Conservation (phyloP, 805 yeast species). For the Yamadazyma scolyti region DNA sequence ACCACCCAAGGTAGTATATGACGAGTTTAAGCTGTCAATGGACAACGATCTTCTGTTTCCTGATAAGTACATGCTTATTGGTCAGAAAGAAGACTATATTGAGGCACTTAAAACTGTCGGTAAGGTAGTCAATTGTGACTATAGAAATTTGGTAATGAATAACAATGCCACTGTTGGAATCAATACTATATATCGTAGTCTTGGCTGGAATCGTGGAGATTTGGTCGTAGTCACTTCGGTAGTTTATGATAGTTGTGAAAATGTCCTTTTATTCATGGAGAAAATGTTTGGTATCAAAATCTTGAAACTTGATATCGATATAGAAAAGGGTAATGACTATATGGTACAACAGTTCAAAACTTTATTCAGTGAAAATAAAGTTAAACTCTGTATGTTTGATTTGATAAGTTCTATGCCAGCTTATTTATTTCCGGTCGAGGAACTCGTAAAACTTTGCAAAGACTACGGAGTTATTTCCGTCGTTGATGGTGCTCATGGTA, state of each 20-base stretch:
- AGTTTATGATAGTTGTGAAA: constrained; percentile 52
- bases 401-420: constrained; percentile 66
- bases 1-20: constrained; percentile 46
- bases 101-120: constrained; percentile 35
- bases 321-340: constrained; percentile 32
- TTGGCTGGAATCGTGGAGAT: constrained; percentile 50
- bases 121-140: constrained; percentile 43
- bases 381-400: constrained; percentile 50
- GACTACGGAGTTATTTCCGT: constrained; percentile 47
- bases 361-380: constrained; percentile 15
- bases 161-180: constrained; percentile 60
- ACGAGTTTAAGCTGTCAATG: constrained; percentile 25
- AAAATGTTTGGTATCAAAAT: constrained; percentile 24
- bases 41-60: constrained; percentile 35
- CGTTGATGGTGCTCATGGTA: constrained; percentile 72
- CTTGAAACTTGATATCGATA: constrained; percentile 34
- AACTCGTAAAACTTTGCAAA: constrained; percentile 42
- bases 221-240: constrained; percentile 46
- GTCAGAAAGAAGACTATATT: constrained; percentile 23
- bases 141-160: constrained; percentile 48
- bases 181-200: constrained; percentile 53
- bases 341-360: constrained; percentile 20
- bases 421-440: constrained; percentile 51
- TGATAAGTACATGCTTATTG: constrained; percentile 38
- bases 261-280: constrained; percentile 43